Conservation (phyloP, 2,329 filamentous ascomycete species). For the Phaeosphaeria sp. region DNA sequence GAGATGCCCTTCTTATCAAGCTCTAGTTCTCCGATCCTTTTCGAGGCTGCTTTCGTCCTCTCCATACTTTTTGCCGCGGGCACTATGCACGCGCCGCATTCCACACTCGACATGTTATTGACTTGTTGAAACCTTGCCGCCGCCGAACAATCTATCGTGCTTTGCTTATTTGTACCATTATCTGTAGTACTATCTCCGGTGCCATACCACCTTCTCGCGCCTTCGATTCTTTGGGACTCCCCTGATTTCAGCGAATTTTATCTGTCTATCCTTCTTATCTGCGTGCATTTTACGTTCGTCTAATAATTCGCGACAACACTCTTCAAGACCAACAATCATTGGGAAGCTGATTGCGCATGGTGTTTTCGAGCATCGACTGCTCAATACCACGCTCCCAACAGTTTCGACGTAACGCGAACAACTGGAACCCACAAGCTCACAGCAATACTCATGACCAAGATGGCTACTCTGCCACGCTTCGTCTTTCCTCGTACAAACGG, state of each 20-base stretch:
- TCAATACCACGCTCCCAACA: background rate
- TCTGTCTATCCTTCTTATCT: background rate
- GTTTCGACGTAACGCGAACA: slow-evolving; percentile 11
- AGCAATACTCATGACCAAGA: slow-evolving; percentile 2
- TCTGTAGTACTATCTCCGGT: slow-evolving; percentile 19
- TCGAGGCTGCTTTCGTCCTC: slow-evolving; percentile 18
- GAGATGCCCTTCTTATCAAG: slow-evolving; percentile 20
- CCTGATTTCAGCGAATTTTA: background rate
- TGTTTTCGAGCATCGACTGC: slow-evolving; percentile 13
- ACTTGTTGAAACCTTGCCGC: slow-evolving; percentile 14
- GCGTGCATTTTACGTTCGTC: background rate
- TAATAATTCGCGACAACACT: background rate
- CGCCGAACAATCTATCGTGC: slow-evolving; percentile 7
- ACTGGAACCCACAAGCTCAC: slow-evolving; percentile 1
- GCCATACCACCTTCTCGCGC: background rate
- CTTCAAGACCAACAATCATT: background rate
- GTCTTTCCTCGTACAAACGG: slow-evolving; percentile 9
- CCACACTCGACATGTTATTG: slow-evolving; percentile 19
- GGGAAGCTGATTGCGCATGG: slow-evolving; percentile 21
- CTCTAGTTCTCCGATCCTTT: slow-evolving; percentile 18
- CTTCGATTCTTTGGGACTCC: background rate
- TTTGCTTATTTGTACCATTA: slow-evolving; percentile 9
- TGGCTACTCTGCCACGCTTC: slow-evolving; percentile 18
- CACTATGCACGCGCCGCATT: slow-evolving; percentile 19
- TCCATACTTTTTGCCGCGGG: slow-evolving; percentile 19